Evolutionary conservation across 164 flowering plant genomes (phyloP).

Genomic region (Warburgia ugandensis): DNA sequence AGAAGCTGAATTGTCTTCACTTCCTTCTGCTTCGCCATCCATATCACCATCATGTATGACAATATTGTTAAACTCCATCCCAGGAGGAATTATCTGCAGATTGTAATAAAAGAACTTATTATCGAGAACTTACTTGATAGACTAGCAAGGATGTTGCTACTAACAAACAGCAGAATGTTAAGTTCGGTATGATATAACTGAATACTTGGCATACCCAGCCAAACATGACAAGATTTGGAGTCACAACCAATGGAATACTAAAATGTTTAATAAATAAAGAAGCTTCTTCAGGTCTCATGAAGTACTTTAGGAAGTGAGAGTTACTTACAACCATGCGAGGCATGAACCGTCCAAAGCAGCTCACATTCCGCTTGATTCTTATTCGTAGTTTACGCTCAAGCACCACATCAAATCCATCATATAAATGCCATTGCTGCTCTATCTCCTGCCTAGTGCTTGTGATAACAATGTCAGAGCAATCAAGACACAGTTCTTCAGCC

Average conservation of each 20-base stretch:
- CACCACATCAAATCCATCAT: constrained; percentile 94
- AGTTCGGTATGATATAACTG: no score
- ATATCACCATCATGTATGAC: constrained; percentile 71
- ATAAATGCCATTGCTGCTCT: constrained; percentile 89
- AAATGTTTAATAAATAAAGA: background rate
- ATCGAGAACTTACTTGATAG: no score
- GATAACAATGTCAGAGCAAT: constrained; percentile 84
- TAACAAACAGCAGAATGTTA: no score
- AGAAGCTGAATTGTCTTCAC: constrained; percentile 58
- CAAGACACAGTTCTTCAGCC: constrained; percentile 90
- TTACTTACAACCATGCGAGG: constrained; percentile 97
- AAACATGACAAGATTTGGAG: background rate
- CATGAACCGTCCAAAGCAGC: constrained; percentile 96
- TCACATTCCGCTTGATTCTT: constrained; percentile 87
- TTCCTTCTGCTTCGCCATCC: constrained; percentile 78
- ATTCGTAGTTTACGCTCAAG: constrained; percentile 87
- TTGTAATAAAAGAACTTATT: background rate
- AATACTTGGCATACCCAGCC: no score
- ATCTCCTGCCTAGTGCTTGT: constrained; percentile 97
- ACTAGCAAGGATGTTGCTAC: no score
- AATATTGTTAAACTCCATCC: constrained; percentile 96
- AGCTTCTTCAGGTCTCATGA: no score
- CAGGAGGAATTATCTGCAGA: constrained; percentile 90
- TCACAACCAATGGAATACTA: background rate
- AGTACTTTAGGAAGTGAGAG: background rate